Base-by-base conservation (phyloP, 2,329 filamentous ascomycete genomes). In the Monilinia vaccinii-corymbosi region DNA sequence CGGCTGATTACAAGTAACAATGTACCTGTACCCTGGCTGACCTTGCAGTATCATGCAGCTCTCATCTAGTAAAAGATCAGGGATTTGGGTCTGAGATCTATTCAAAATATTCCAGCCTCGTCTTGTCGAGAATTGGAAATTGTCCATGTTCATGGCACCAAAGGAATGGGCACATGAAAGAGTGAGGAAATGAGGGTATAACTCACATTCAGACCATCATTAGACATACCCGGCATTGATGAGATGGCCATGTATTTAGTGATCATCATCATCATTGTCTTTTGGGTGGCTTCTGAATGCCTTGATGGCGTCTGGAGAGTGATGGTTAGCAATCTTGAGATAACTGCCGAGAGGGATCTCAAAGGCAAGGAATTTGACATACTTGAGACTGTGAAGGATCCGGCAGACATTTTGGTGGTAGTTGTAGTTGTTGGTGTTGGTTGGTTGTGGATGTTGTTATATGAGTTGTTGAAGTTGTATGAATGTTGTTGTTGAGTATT, bases 191-290 rank as follows among this genome's bases (percentile, higher is more conserved):
- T 55, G 21, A 38, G 49, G 40, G 36, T 59, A 38, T 53, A 55
- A 55, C 49, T 55, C 42, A 59, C 49, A 13, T 55, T 55, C 23
- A 42, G 42, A 44, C 42, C 57, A 59, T 55, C 1, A 40, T 32
- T 32, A 55, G 57, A 28, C 38, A 40, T 25, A 36, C 18, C 57
- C 9, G 49, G 31, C 23, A 47, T 38, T 8, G 23, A 23, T 36
- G 6, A 21, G 23, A 52, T 31, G 21, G 7, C 10, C 13, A 42
- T 13, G 9, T 16, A 59, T 59, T 55, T 59, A 59, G 40, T 55
- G 42, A 23, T 59, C 57, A 59, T 59, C 57, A 36, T 55, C 48
- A 55, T 59, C 57, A 31, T 59, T 59, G 57, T 59, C 57, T 38
- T 36, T 59, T 55, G 57, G 57, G 57, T 59, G 57, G 25, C 57